A percentile compares a stretch with the other conserved stretches of the same genome.
Conservation (phyloP, 2,329 filamentous ascomycete genomes). For the Arachnomyces sp. region DNA sequence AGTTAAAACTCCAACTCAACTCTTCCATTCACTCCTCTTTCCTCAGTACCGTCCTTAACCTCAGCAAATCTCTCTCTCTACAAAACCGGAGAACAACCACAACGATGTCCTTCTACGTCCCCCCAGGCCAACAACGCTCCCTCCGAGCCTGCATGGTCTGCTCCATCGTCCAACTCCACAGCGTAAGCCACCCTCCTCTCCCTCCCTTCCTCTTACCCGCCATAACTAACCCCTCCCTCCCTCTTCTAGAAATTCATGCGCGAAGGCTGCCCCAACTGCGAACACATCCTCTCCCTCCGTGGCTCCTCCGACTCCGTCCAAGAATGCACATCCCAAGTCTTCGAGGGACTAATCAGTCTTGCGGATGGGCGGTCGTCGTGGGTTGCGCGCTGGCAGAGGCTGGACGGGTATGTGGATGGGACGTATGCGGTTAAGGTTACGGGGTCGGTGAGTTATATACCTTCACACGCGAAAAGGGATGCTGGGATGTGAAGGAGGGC, state of each 20-base stretch:
- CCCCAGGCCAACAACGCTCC: conserved; percentile 69
- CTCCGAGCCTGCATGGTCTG: conserved; percentile 98
- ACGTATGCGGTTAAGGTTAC: conserved; percentile 94
- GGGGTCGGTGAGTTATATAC: conserved; percentile 51
- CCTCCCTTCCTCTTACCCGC: conserved; percentile 7
- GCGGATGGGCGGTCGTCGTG: conserved; percentile 76
- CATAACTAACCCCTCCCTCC: conserved; percentile 11
- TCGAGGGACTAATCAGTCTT: conserved; percentile 82
- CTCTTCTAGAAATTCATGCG: conserved; percentile 64
- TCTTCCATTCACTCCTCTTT: no score
- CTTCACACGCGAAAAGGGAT: not conserved
- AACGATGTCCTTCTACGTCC: conserved; percentile 54
- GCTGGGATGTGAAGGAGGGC: not conserved
- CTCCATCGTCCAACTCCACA: conserved; percentile 79
- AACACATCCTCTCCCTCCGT: conserved; percentile 76
- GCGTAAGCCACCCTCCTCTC: conserved; percentile 41
- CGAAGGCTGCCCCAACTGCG: conserved; percentile 93
- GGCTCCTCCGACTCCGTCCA: conserved; percentile 72
- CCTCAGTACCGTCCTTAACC: conserved; percentile 3
- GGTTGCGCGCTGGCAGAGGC: conserved; percentile 93
- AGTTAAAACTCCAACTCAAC: no score
- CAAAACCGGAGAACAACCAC: no score
- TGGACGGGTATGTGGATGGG: conserved; percentile 79
- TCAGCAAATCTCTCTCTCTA: no score
- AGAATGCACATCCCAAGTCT: conserved; percentile 92